Evolutionary conservation across 208 protist genomes (phyloP).

Genomic region (Leptomonas pyrrhocoris): DNA sequence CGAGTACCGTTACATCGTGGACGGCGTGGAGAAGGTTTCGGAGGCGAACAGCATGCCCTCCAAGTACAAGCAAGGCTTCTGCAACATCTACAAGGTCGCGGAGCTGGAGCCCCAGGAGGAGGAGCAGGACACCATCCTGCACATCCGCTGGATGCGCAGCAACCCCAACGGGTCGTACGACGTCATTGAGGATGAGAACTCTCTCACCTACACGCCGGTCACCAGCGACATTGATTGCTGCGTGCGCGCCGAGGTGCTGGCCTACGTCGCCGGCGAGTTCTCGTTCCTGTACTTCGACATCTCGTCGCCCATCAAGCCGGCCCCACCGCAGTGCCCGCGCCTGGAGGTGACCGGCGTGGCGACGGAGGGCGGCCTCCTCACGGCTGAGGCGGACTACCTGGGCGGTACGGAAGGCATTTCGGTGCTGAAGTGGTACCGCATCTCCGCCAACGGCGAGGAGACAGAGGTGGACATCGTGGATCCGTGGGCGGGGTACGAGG

Average conservation of each 20-base stretch:
- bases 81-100: slow-evolving; percentile 88
- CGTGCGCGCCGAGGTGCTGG: slow-evolving; percentile 89
- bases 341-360: slow-evolving; percentile 83
- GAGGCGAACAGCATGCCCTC: slow-evolving; percentile 81
- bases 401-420: slow-evolving; percentile 90
- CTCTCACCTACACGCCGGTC: slow-evolving; percentile 75
- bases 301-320: slow-evolving; percentile 80
- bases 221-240: slow-evolving; percentile 82
- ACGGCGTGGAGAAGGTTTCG: slow-evolving; percentile 89
- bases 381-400: slow-evolving; percentile 83
- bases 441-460: slow-evolving; percentile 72
- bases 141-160: slow-evolving; percentile 93
- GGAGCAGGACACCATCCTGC: slow-evolving; percentile 88
- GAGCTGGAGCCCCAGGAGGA: slow-evolving; percentile 71
- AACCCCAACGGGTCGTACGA: slow-evolving; percentile 71
- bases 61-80: slow-evolving; percentile 88
- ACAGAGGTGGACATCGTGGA: slow-evolving; percentile 65
- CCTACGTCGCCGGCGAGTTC: slow-evolving; percentile 89
- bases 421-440: slow-evolving; percentile 84
- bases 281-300: slow-evolving; percentile 92
- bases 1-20: slow-evolving; percentile 94
- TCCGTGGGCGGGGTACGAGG: slow-evolving; percentile 85
- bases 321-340: slow-evolving; percentile 74
- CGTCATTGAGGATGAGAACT: slow-evolving; percentile 89
- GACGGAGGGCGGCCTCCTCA: slow-evolving; percentile 79